phyloP scores from a whole-genome alignment of 2,329 filamentous ascomycete species.

The Nannizziopsis arthrosporioides region DNA sequence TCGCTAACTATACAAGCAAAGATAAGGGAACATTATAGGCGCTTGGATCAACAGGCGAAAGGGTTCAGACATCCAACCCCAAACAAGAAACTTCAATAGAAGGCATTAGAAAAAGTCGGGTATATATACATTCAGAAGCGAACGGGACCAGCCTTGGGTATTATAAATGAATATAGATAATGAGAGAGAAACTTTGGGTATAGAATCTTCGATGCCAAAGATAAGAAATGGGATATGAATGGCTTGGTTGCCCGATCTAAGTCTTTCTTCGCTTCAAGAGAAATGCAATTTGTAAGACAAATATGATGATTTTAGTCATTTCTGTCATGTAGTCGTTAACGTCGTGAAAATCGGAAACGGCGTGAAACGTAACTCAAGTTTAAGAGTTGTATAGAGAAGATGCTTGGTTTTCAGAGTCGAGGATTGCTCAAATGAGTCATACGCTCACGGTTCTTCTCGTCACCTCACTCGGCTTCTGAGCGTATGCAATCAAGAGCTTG shows the following conservation, averaged over 20 bases:
- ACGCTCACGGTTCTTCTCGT: conserved; percentile 36
- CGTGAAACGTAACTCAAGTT: conserved; percentile 1
- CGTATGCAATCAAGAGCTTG: conserved; percentile 82
- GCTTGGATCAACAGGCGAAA: conserved; percentile 1
- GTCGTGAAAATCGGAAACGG: conserved; percentile 8
- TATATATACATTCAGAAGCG: background rate
- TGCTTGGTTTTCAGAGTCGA: background rate
- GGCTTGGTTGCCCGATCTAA: background rate
- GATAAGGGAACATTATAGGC: background rate
- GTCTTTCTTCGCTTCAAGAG: background rate
- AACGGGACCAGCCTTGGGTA: conserved; percentile 6
- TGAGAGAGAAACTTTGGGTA: background rate
- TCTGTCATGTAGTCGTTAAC: conserved; percentile 9
- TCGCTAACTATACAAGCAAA: background rate
- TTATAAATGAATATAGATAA: background rate
- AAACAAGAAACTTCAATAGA: background rate
- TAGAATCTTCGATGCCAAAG: background rate
- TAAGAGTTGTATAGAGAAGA: background rate
- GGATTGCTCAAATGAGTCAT: conserved; percentile 15
- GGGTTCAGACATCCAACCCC: conserved; percentile 2
- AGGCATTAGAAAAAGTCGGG: background rate
- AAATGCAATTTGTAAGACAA: background rate
- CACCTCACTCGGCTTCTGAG: conserved; percentile 56
- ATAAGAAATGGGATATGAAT: too few relatives aligned
- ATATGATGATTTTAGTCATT: conserved; percentile 6